Conservation (phyloP, 208 protist species). For the Histomonas meleagridis region DNA sequence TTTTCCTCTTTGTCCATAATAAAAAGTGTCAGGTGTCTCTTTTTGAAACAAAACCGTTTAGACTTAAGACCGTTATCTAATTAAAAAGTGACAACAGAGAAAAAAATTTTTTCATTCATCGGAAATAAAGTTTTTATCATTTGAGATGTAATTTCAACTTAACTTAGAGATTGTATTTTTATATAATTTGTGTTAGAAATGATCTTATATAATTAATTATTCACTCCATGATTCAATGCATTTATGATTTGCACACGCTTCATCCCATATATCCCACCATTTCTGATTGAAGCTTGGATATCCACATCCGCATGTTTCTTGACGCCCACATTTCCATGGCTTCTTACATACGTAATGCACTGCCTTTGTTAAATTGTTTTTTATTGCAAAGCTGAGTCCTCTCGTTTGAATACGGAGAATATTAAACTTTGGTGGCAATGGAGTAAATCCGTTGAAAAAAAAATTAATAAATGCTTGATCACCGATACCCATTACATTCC, state of each 20-base stretch:
- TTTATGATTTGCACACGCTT: background rate
- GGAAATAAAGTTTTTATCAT: no score
- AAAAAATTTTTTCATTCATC: no score
- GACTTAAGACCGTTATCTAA: no score
- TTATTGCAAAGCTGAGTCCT: background rate
- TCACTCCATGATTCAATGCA: background rate
- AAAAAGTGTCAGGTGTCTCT: no score
- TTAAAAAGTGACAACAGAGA: no score
- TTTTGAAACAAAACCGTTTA: no score
- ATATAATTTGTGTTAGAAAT: background rate
- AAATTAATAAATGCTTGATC: background rate
- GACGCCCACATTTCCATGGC: background rate
- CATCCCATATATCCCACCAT: background rate
- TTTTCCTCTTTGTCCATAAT: no score
- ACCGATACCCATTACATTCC: background rate
- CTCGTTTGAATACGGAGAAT: background rate
- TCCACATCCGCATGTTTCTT: background rate
- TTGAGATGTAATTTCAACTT: no score
- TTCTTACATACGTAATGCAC: constrained; percentile 6
- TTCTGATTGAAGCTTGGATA: background rate
- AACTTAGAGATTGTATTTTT: no score
- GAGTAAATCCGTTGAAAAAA: background rate
- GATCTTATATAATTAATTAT: background rate
- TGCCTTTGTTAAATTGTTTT: background rate
- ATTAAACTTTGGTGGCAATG: background rate